phyloP scores from a whole-genome alignment of 2,329 filamentous ascomycete genomes.

The Ascochyta koolunga region DNA sequence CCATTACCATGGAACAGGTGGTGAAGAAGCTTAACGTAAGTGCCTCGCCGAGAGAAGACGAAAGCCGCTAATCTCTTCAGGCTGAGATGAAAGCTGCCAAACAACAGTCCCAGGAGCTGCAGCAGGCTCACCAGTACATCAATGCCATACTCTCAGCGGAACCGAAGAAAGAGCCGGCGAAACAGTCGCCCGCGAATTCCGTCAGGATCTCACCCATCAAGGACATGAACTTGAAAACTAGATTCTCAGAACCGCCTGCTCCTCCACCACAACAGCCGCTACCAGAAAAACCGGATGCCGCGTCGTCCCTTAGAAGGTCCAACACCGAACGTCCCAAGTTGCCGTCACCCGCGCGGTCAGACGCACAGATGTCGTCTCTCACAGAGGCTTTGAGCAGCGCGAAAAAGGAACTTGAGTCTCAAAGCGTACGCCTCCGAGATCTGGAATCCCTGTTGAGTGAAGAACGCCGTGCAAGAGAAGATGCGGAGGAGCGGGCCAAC shows the following conservation, averaged over 20 bases:
- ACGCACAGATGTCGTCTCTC: constrained; percentile 80
- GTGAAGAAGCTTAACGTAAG: constrained; percentile 84
- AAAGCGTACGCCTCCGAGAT: constrained; percentile 78
- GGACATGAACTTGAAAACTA: constrained; percentile 70
- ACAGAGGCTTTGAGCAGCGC: constrained; percentile 84
- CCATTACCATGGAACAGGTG: constrained; percentile 92
- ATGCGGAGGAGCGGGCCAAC: constrained; percentile 81
- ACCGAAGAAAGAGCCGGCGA: constrained; percentile 58
- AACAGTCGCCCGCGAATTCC: constrained; percentile 51
- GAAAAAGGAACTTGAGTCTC: constrained; percentile 85
- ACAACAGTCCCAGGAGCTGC: constrained; percentile 84
- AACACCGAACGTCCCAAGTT: constrained; percentile 75
- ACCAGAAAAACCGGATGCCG: constrained; percentile 85
- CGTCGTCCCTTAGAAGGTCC: constrained; percentile 71
- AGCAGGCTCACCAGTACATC: constrained; percentile 81
- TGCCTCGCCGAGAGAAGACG: constrained; percentile 25
- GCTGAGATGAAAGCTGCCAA: constrained; percentile 88
- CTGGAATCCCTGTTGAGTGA: constrained; percentile 78
- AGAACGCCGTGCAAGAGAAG: constrained; percentile 81
- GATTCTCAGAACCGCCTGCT: constrained; percentile 91
- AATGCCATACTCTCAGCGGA: constrained; percentile 77
- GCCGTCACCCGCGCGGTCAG: constrained; percentile 65
- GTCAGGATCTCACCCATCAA: constrained; percentile 58
- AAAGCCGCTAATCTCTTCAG: constrained; percentile 57
- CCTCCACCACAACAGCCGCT: constrained; percentile 92